These are phyloP conservation scores for Plasmodium gallinaceum DNA, from an alignment of 169 alveolate genomes.

Conservation along the genomic window DNA sequence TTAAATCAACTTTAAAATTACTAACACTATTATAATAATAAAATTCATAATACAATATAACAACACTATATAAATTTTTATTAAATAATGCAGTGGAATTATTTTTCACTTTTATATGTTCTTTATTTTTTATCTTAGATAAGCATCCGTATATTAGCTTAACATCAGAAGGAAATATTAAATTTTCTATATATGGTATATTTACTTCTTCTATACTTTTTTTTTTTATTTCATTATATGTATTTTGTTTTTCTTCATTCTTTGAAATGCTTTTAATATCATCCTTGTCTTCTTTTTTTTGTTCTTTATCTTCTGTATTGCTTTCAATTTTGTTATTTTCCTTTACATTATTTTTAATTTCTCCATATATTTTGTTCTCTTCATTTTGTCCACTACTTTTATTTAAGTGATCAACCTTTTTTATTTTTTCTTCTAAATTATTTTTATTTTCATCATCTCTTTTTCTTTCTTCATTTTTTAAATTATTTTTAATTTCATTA, in stretches of 20 bases:
- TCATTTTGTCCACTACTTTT: too few species aligned
- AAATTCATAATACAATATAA: slow-evolving; percentile 46
- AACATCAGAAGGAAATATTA: slow-evolving; percentile 55
- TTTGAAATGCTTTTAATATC: too few species aligned
- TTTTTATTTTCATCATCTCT: neutral
- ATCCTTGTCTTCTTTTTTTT: too few species aligned
- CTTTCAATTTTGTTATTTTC: too few species aligned
- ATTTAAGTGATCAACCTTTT: neutral
- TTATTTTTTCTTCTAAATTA: neutral
- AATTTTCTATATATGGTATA: neutral
- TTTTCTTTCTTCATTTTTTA: too few species aligned
- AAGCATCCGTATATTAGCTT: slow-evolving; percentile 50
- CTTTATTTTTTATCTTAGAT: slow-evolving; percentile 24
- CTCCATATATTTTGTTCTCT: too few species aligned
- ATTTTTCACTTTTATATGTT: slow-evolving; percentile 11
- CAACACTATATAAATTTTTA: slow-evolving; percentile 15
- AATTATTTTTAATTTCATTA: too few species aligned
- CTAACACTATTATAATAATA: slow-evolving; percentile 32
- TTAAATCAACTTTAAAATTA: slow-evolving; percentile 26
- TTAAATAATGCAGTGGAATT: slow-evolving; percentile 6
- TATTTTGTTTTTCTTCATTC: too few species aligned
- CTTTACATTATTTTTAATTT: too few species aligned
- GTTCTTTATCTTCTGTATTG: too few species aligned
- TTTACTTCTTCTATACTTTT: neutral
- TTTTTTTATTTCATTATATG: neutral